Percentiles rank a stretch among this genome's conserved stretches.
These are phyloP conservation scores for Begonia peltatifolia DNA, from an alignment of 306 rosid species.

Conservation along the genomic window DNA sequence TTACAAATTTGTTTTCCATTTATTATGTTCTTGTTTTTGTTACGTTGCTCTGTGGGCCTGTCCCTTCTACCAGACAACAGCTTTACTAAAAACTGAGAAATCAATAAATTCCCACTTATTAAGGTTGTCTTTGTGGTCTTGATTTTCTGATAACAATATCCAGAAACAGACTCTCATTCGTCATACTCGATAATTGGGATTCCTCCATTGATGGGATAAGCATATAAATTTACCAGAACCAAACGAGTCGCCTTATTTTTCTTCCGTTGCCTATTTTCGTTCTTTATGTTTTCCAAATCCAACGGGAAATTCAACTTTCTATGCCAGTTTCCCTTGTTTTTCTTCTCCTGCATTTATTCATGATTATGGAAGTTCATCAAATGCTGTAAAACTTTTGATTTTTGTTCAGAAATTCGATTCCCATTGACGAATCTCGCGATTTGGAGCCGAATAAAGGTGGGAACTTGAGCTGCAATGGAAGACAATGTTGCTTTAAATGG, in stretches of 20 bases:
- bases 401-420: not conserved
- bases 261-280: not conserved
- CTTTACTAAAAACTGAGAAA: not conserved
- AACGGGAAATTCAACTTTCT: not conserved
- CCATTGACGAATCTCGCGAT: not conserved
- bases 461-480: slow-evolving; percentile 30
- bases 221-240: too few species aligned
- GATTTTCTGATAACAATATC: not conserved
- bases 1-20: not conserved
- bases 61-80: not conserved
- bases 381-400: not conserved
- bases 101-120: not conserved
- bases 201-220: not conserved
- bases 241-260: too few species aligned
- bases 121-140: not conserved
- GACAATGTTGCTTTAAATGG: slow-evolving; percentile 48
- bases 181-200: not conserved
- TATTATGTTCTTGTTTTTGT: not conserved
- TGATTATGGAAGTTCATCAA: not conserved
- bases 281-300: not conserved
- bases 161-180: not conserved
- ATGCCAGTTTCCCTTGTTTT: not conserved
- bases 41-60: not conserved
- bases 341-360: not conserved
- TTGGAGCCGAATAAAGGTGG: slow-evolving; percentile 11